These are phyloP conservation scores for Chenopodium quinoa DNA, from an alignment of 148 eudicot species.

Conservation along the genomic window DNA sequence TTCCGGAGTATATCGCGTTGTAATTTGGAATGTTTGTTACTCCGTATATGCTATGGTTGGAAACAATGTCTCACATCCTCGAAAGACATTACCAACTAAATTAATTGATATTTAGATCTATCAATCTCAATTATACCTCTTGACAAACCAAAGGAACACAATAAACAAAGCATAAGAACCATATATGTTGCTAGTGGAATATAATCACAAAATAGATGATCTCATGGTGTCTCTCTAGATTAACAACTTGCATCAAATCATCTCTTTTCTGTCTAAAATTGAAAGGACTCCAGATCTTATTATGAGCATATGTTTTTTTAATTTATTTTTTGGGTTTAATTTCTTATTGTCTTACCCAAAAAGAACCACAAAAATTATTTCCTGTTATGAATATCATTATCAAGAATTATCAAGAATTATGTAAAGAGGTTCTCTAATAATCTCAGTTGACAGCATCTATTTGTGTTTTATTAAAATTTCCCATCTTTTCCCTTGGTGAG, in stretches of 20 bases:
- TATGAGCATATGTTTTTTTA: neutral
- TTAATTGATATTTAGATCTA: neutral
- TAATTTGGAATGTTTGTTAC: no score
- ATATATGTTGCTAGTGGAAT: neutral
- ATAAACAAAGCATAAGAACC: neutral
- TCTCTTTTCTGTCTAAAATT: conserved; percentile 5
- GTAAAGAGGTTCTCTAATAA: neutral
- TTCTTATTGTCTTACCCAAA: neutral
- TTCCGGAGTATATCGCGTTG: no score
- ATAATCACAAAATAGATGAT: conserved; percentile 4
- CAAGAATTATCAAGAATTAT: neutral
- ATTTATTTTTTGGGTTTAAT: neutral
- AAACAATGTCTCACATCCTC: no score
- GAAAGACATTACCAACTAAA: neutral
- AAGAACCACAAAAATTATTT: conserved; percentile 7
- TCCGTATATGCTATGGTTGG: no score
- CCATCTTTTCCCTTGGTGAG: neutral
- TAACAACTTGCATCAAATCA: conserved; percentile 20
- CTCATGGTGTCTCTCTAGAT: neutral
- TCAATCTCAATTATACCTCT: neutral
- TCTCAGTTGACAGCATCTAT: neutral
- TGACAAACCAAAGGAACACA: conserved; percentile 3
- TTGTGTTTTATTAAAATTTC: neutral
- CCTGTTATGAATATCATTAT: conserved; percentile 11
- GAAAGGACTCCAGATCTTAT: conserved; percentile 14